Evolutionary conservation across 2,329 filamentous ascomycete species (phyloP), one percentile per base, ranked within the genome.

Genomic region (Metarhizium anisopliae): DNA sequence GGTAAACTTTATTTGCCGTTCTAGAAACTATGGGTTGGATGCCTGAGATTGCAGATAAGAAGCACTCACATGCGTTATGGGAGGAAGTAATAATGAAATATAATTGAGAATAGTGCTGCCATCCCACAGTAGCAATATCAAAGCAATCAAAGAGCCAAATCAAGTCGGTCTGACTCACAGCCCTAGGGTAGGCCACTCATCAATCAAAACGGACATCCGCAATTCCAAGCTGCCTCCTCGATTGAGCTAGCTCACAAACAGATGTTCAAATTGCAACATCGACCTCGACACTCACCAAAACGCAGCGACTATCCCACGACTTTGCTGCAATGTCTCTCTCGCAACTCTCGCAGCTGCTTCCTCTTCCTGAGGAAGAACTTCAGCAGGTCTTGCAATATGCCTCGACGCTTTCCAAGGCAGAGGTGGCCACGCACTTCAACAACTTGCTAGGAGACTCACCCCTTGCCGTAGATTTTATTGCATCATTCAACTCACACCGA

Each of bases 391-490:
- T 97, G 61, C 84, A 89, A 51, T 96, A 96, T 69, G 85, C 89
- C 2, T 77, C 83, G 40, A 87, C 85, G 0, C 79, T 97, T 8
- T 84, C 90, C 20, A 91, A 87, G 66, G 74, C 84, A 53, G 88
- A 87, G 60, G 89, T 90, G 14, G 90, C 84, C 52, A 85, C 91
- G 47, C 90, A 97, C 70, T 86, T 99, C 59, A 87, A 85, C 69
- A 90, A 94, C 66, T 77, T 99, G 54, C 81, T 99, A 0, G 94
- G 93, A 52, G 90, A 95, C 68, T 91, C 89, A 6, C 83, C 91
- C 1, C 84, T 87, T 63, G 81, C 77, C 45, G 74, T 91, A 59
- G 86, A 91, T 63, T 94, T 90, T 67, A 85, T 92, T 60, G 83
- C 89, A 1, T 86, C 85, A 18, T 93, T 93, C 68, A 97, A 96